These are phyloP conservation scores for Pelargonium cotyledonis DNA, from an alignment of 441 rosid genomes.

Conservation along the genomic window DNA sequence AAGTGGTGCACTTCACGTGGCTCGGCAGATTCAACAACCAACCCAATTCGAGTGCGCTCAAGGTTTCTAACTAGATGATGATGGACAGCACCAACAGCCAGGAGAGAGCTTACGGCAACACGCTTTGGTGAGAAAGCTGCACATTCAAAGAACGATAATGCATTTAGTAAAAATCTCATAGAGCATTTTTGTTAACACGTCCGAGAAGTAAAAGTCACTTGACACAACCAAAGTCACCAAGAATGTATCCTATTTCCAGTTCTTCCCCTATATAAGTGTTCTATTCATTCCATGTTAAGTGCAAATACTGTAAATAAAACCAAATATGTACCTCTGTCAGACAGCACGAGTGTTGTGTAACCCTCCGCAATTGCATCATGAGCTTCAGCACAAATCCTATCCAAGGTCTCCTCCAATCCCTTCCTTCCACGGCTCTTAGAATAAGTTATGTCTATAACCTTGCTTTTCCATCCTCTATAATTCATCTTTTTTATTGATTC, in stretches of 20 bases:
- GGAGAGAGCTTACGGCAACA: constrained; percentile 92
- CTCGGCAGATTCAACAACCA: constrained; percentile 94
- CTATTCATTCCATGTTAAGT: too few relatives aligned
- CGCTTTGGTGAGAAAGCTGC: constrained; percentile 78
- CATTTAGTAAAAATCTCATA: too few relatives aligned
- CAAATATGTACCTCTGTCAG: constrained; percentile 78
- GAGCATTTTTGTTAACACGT: too few relatives aligned
- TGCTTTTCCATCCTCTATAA: constrained; percentile 86
- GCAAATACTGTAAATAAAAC: too few relatives aligned
- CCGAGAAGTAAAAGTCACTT: too few relatives aligned
- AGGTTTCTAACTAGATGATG: constrained; percentile 89
- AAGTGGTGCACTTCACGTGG: constrained; percentile 99
- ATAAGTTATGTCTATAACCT: constrained; percentile 89
- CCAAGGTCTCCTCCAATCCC: constrained; percentile 87
- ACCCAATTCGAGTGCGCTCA: constrained; percentile 82
- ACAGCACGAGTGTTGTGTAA: constrained; percentile 81
- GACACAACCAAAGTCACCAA: too few relatives aligned
- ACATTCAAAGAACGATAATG: constrained; percentile 5
- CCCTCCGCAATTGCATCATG: constrained; percentile 84
- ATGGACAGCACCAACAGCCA: constrained; percentile 99
- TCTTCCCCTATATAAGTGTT: too few relatives aligned
- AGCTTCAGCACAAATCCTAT: constrained; percentile 91
- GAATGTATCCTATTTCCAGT: too few relatives aligned
- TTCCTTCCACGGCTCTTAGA: constrained; percentile 69
- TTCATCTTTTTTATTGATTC: constrained; percentile 90